Base-by-base conservation (phyloP, 2,329 filamentous ascomycete genomes). In the Aspergillus ustus region DNA sequence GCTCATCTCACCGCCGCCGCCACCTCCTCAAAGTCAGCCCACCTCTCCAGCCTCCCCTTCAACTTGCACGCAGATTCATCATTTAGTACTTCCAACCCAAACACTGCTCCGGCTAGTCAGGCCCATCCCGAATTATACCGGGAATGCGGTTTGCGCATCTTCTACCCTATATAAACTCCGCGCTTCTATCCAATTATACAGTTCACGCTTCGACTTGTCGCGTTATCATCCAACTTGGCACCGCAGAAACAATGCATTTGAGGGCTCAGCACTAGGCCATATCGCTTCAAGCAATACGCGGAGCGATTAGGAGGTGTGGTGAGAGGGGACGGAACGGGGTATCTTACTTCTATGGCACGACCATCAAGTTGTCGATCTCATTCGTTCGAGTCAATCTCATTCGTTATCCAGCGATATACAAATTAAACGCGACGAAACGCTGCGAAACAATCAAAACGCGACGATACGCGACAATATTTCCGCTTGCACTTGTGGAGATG, bases 1-100 rank as follows among this genome's bases (percentile, higher is more conserved):
- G 29, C 53, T 54, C 53, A 50, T 52, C 59, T 57, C 59, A 57
- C 59, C 59, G 54, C 54, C 50, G 46, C 45, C 29, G 20, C 20
- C 22, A 49, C 31, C 49, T 61, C 40, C 28, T 25, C 53, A 44
- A 45, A 53, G 50, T 61, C 49, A 49, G 54, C 20, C 49, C 40
- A 46, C 53, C 52, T 43, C 51, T 53, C 48, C 46, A 52, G 46
- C 52, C 40, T 61, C 25, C 22, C 34, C 15, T 43, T 46, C 15
- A 17, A 4, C 43, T 8, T 50, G 34, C 13, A 29, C 3, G 6
- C 29, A 40, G n/a, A 37, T 37, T 46, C 51, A 28, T 22, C 20
- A n/a, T 40, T 46, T 17, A 17, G 20, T 22, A 37, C 48, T 34
- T 22, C n/a, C n/a, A n/a, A n/a, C n/a, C n/a, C n/a, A n/a, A n/a